Percentiles rank a stretch among this genome's conserved stretches.
Evolutionary conservation across 164 flowering plant genomes (phyloP).

Genomic region (Berberis vulgaris): DNA sequence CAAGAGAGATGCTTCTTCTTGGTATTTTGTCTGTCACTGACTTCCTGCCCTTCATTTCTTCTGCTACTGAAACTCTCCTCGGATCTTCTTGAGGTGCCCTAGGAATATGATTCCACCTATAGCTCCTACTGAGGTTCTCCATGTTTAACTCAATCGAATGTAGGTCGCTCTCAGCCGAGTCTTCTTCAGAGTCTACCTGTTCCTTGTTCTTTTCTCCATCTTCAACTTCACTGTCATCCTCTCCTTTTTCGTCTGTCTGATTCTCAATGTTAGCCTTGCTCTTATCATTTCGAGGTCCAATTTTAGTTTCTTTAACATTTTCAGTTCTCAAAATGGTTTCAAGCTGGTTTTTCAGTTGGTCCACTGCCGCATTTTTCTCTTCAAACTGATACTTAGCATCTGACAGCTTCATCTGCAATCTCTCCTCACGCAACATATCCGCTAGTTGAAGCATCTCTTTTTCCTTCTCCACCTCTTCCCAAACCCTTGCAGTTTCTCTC

Average conservation of each 20-base stretch:
- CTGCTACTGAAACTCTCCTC: conserved; percentile 25
- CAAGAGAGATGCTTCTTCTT: conserved; percentile 39
- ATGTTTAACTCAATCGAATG: conserved; percentile 72
- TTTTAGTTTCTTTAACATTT: conserved; percentile 29
- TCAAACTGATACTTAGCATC: conserved; percentile 87
- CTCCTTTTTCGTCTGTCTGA: too few species aligned
- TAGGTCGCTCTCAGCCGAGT: conserved; percentile 65
- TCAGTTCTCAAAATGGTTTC: conserved; percentile 42
- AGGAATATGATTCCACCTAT: conserved; percentile 35
- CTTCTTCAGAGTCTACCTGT: conserved; percentile 8
- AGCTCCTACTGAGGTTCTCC: conserved; percentile 41
- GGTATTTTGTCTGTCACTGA: conserved; percentile 38
- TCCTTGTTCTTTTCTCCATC: conserved; percentile 29
- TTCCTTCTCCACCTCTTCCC: conserved; percentile 76
- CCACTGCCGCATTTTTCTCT: conserved; percentile 75
- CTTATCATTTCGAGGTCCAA: too few species aligned
- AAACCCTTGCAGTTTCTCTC: conserved; percentile 47
- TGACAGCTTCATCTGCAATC: conserved; percentile 74
- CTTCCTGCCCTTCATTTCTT: conserved; percentile 41
- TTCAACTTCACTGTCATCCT: conserved; percentile 27
- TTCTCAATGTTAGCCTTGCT: too few species aligned
- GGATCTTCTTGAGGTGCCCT: conserved; percentile 22
- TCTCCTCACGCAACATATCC: conserved; percentile 66
- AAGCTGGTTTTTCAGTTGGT: conserved; percentile 55
- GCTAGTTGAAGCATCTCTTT: conserved; percentile 85